A percentile compares a stretch with the other conserved stretches of the same genome.
Evolutionary conservation across 2,329 filamentous ascomycete genomes (phyloP).

Genomic region (Penicillium digitatum): DNA sequence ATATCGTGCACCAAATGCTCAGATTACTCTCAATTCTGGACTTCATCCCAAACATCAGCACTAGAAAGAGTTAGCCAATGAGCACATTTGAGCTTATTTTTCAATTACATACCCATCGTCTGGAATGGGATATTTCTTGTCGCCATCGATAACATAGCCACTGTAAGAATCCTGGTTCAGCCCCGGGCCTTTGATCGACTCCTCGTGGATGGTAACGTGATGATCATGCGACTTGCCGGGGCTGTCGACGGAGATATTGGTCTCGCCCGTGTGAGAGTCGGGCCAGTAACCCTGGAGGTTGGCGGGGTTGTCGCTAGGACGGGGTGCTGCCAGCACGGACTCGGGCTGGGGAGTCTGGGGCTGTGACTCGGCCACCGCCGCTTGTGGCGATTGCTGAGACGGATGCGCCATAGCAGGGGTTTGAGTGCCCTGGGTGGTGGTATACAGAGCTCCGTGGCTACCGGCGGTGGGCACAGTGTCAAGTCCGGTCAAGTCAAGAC

Average conservation of each 20-base stretch:
- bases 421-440: not conserved
- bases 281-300: slow-evolving; percentile 11
- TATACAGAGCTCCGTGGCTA: slow-evolving; percentile 20
- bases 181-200: slow-evolving; percentile 9
- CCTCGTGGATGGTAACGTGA: slow-evolving; percentile 3
- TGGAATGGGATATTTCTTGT: not conserved
- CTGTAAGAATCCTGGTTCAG: slow-evolving; percentile 11
- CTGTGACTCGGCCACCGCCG: not conserved
- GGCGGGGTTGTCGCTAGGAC: not conserved
- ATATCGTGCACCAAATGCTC: not conserved
- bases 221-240: not conserved
- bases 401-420: not conserved
- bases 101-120: slow-evolving; percentile 11
- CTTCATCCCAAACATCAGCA: slow-evolving; percentile 11
- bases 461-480: slow-evolving; percentile 7
- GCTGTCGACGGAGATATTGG: not conserved
- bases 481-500: slow-evolving; percentile 16
- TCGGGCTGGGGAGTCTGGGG: not conserved
- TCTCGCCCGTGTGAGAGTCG: not conserved
- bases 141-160: slow-evolving; percentile 7
- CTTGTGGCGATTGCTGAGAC: not conserved
- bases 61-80: slow-evolving; percentile 4
- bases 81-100: not conserved
- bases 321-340: not conserved
- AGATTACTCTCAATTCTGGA: slow-evolving; percentile 17